Evolutionary conservation across 2,329 filamentous ascomycete species (phyloP), one percentile per base, ranked within the genome.

Genomic region (Aureobasidium lini): DNA sequence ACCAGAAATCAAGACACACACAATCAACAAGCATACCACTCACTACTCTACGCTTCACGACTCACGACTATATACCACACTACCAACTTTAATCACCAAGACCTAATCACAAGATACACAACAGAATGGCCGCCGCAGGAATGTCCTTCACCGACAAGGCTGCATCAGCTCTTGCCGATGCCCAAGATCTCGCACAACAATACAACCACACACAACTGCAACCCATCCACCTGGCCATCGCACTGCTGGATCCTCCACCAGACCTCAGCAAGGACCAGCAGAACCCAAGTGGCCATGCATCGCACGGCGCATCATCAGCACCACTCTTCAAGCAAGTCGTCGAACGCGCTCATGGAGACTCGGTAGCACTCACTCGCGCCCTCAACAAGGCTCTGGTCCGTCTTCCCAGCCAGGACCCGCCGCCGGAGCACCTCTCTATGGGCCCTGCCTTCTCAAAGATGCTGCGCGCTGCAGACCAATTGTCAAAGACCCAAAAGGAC

Each of bases 401-500:
- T 59, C 79, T 96, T 67, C 93, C 94, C 4, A 95, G 89, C 70
- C 94, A 99, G 77, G 90, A 96, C 66, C 94, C 94, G 13, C 92
- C 94, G 11, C 94, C 94, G 62, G 93, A 97, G 71, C 84, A 88
- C 66, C 86, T 95, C 60, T 85, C 89, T 58, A 84, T 95, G 67
- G 86, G 92, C 10, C 90, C 91, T 1, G 80, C 85, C 8, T 92
- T 97, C 75, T 84, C 87, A 63, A 89, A 88, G 66, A 83, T 96
- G 60, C 80, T 99, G 54, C 84, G 91, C 66, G 84, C 89, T 66
- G 91, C 94, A 2, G 86, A 89, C 72, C 91, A 97, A 34, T 75
- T 99, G 58, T 93, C 95, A 67, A 96, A 95, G 77, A 91, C 92
- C n/a, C 94, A 99, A 69, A 97, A 96, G 69, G 94, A 99, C 72